These are phyloP conservation scores for Aureobasidium melanogenum DNA, from an alignment of 2,329 filamentous ascomycete species.

Conservation along the genomic window DNA sequence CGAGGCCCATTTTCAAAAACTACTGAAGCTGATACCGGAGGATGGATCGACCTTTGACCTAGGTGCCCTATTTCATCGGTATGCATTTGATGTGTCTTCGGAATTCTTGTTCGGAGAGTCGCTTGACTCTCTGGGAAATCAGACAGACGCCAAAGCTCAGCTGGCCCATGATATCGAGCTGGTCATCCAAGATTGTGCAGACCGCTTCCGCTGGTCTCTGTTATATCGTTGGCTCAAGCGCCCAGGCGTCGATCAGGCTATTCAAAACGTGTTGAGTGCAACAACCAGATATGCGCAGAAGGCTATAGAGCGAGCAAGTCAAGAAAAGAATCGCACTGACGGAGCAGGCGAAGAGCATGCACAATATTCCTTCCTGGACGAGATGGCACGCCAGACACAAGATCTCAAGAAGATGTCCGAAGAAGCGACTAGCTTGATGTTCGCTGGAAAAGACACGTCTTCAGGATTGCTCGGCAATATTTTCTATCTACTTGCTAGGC, in stretches of 20 bases:
- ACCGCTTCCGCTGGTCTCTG: conserved; percentile 11
- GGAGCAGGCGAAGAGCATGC: conserved; percentile 10
- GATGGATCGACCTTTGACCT: conserved; percentile 50
- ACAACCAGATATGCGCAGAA: conserved; percentile 14
- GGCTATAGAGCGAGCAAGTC: conserved; percentile 13
- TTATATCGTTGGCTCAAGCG: conserved; percentile 12
- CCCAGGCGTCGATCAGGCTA: not conserved
- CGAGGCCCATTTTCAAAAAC: conserved; percentile 48
- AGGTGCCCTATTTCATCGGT: conserved; percentile 52
- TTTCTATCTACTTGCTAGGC: conserved; percentile 23
- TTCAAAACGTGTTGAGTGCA: conserved; percentile 9
- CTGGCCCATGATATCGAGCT: conserved; percentile 16
- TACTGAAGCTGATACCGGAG: conserved; percentile 50
- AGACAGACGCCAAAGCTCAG: conserved; percentile 10
- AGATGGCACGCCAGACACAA: conserved; percentile 42
- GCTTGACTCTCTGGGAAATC: conserved; percentile 16
- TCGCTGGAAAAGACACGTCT: conserved; percentile 45
- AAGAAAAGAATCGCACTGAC: conserved; percentile 11
- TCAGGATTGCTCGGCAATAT: conserved; percentile 36
- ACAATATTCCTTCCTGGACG: conserved; percentile 49
- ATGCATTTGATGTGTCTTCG: conserved; percentile 57
- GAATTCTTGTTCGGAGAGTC: conserved; percentile 55
- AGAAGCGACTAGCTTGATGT: conserved; percentile 40
- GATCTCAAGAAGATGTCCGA: conserved; percentile 32
- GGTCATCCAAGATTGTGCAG: conserved; percentile 12